Evolutionary conservation across 2,329 filamentous ascomycete species (phyloP), one percentile per base, ranked within the genome.

Genomic region (Trichoderma oligosporum): DNA sequence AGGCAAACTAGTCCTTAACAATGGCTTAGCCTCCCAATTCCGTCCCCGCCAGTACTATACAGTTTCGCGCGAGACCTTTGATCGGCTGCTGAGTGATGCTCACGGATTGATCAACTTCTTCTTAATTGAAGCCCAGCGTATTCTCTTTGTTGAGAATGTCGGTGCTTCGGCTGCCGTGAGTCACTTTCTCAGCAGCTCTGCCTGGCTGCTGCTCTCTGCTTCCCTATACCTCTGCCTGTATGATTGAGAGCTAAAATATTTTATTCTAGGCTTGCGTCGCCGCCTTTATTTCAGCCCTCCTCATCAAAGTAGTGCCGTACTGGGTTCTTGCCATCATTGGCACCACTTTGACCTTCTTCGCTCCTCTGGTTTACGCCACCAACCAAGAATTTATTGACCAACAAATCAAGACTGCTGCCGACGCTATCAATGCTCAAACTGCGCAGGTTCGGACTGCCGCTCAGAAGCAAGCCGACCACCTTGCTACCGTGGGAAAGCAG

Each of bases 41-140:
- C 82, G 85, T 63, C 85, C 85, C 54, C 82, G 79, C 69, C 80
- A 81, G 70, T 88, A 88, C 74, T 86, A 85, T 71, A 86, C 83
- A 4, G 71, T 88, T 39, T 80, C 85, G 8, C 79, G 81, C 62
- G 81, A 85, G 64, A 83, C 82, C 6, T 71, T 88, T 36, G 82
- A 88, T 65, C 70, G 73, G 57, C 63, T 85, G 62, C 80, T 86
- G 64, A 82, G 82, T 57, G 85, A 88, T 62, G 74, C 84, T 38
- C 82, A 87, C 66, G 85, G 88, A 72, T 78, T 88, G 59, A 71
- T 85, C 73, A 88, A 88, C 78, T 88, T 88, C 71, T 84, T 88
- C 65, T 78, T 87, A 60, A 86, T 88, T 57, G 86, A 88, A 75
- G 76, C 79, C 49, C 86, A 88, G 76, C 80, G 85, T 61, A 82